phyloP scores from a whole-genome alignment of 164 flowering plant species.

The Magnolia officinalis region DNA sequence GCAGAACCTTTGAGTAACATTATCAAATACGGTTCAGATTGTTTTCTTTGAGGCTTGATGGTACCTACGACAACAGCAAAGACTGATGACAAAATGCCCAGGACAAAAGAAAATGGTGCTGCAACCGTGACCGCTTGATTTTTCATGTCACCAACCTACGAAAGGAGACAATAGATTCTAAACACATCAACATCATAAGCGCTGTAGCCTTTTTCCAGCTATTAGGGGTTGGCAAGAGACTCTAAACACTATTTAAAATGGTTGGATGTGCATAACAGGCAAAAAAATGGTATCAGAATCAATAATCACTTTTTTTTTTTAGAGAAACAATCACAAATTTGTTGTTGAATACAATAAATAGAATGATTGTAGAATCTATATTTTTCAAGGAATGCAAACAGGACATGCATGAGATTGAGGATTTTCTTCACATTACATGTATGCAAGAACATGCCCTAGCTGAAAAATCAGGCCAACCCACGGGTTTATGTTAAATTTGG shows the following conservation, averaged over 20 bases:
- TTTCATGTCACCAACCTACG: conserved; percentile 60
- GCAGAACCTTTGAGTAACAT: neutral
- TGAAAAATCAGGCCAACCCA: neutral
- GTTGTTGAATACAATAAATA: neutral
- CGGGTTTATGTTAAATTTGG: neutral
- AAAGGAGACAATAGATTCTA: neutral
- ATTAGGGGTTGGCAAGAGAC: neutral
- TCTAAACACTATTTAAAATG: neutral
- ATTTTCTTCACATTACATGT: too few relatives aligned
- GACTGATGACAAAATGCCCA: conserved; percentile 62
- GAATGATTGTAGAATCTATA: neutral
- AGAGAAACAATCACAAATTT: neutral
- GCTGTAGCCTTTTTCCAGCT: neutral
- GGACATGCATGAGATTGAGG: neutral
- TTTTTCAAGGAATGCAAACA: neutral
- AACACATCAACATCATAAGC: neutral
- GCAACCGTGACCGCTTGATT: conserved; percentile 65
- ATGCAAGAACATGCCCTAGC: neutral
- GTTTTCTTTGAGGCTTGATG: conserved; percentile 4
- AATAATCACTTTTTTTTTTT: too few relatives aligned
- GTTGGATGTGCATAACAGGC: neutral
- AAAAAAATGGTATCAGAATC: too few relatives aligned
- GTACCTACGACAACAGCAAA: conserved; percentile 77
- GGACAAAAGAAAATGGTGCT: conserved; percentile 76
- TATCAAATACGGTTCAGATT: neutral